phyloP scores from a whole-genome alignment of 208 protist species.

The Naegleria lovaniensis region DNA sequence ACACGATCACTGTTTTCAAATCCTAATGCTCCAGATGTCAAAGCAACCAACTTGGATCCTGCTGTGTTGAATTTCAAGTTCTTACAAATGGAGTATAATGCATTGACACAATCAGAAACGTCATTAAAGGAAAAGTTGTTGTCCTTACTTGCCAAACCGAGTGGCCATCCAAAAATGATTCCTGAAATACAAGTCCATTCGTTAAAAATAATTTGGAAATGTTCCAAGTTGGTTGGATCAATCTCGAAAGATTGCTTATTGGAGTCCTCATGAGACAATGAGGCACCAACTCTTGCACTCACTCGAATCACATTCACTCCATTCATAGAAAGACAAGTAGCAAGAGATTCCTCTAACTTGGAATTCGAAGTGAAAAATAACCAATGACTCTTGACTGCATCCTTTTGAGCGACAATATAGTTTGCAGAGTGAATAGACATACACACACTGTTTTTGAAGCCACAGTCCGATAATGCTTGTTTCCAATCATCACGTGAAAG shows the following conservation, averaged over 20 bases:
- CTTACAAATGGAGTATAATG: neutral
- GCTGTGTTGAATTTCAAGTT: neutral
- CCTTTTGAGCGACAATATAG: neutral
- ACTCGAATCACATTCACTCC: too few relatives aligned
- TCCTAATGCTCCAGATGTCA: neutral
- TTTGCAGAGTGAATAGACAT: neutral
- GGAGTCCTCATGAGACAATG: too few relatives aligned
- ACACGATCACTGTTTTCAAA: neutral
- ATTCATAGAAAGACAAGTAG: too few relatives aligned
- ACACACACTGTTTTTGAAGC: neutral
- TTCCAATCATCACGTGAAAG: neutral
- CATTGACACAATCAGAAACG: neutral
- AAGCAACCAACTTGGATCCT: neutral
- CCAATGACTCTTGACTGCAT: neutral
- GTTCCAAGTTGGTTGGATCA: neutral
- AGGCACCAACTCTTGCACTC: too few relatives aligned
- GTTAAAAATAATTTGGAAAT: neutral
- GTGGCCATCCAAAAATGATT: neutral
- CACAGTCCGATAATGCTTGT: neutral
- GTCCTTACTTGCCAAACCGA: neutral
- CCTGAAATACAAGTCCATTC: neutral
- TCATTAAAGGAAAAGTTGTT: neutral
- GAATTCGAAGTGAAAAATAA: neutral
- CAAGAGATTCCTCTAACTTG: neutral
- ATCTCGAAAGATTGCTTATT: neutral